Base-by-base conservation (phyloP, 2,329 filamentous ascomycete species). In the Colletotrichum ledebouriae region DNA sequence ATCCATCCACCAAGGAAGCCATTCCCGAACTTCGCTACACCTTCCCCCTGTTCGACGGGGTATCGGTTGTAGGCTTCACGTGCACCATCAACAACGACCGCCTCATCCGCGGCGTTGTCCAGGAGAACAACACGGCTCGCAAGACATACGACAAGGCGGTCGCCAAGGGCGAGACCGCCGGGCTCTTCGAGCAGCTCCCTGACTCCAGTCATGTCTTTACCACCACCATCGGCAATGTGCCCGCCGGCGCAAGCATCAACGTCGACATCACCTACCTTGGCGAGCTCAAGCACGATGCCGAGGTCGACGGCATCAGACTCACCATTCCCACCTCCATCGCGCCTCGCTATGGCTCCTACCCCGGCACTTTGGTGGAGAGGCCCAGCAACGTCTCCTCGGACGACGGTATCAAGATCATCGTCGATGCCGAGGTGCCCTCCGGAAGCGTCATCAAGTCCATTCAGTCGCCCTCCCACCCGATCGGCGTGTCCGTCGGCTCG, bases 31-130 rank as follows among this genome's bases (percentile, higher is more conserved):
- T 89, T 15, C 81, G 82, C 13, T 94, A 94, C 75, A 84, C 85
- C 0, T 94, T 94, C 70, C 92, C 92, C 0, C 82, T 94, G 0
- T 92, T 90, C 71, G 90, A 93, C 73, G 91, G 91, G 10, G 89
- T 92, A 15, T 90, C 87, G 6, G 88, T 94, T 0, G 89, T 90
- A 7, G 84, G 81, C 3, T 94, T 94, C 71, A 85, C 82, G 4
- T 93, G 90, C 77, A 86, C 81, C 13, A 83, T 94, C 53, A 59
- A 67, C 46, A 89, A 85, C 39, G 78, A 83, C 37, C 86, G 87
- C 20, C 81, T 87, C 15, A 87, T 92, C 71, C 81, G 82, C 3
- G 91, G 92, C 13, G 76, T 90, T 12, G 90, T 94, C 47, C 89
- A 92, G 74, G 88, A 92, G 72, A 89, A 86, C 62, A 80, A 86